A percentile compares a stretch with the other conserved stretches of the same genome.
phyloP scores from a whole-genome alignment of 768 basidiomycete genomes.

The Lentinula aciculospora region DNA sequence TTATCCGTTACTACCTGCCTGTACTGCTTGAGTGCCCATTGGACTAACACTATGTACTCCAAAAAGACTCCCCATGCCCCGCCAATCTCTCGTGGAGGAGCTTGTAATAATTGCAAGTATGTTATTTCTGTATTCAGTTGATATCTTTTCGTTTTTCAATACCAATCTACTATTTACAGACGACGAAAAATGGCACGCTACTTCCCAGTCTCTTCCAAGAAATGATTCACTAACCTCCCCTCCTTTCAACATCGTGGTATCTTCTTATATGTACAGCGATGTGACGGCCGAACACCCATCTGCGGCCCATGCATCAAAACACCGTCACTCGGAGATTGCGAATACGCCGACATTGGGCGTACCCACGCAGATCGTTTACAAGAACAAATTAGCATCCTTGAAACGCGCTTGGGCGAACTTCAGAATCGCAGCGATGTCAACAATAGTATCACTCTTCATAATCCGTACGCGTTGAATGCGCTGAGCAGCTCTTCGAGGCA shows the following conservation, averaged over 20 bases:
- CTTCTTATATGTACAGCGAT: constrained; percentile 23
- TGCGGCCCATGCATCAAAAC: constrained; percentile 33
- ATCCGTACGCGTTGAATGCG: constrained; percentile 17
- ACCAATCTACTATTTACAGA: constrained; percentile 15
- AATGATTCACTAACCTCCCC: too few relatives aligned
- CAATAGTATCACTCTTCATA: constrained; percentile 13
- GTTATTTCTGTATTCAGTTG: background rate
- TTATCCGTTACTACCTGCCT: too few relatives aligned
- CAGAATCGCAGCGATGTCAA: constrained; percentile 17
- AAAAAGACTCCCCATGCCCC: background rate
- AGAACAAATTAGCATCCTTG: constrained; percentile 27
- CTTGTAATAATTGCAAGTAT: constrained; percentile 4
- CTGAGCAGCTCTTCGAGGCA: background rate
- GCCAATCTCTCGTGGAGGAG: background rate
- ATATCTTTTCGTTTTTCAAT: background rate
- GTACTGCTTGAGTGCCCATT: too few relatives aligned
- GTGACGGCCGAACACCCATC: constrained; percentile 32
- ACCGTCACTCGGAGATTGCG: constrained; percentile 32
- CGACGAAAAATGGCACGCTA: constrained; percentile 35
- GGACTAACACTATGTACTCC: constrained; percentile 1
- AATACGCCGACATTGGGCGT: constrained; percentile 34
- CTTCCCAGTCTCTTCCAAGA: background rate
- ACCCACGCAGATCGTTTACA: constrained; percentile 31
- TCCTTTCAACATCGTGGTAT: background rate
- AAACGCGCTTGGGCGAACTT: constrained; percentile 26